phyloP scores from a whole-genome alignment of 1,284 basidiomycete species.

The Trametes sp. region DNA sequence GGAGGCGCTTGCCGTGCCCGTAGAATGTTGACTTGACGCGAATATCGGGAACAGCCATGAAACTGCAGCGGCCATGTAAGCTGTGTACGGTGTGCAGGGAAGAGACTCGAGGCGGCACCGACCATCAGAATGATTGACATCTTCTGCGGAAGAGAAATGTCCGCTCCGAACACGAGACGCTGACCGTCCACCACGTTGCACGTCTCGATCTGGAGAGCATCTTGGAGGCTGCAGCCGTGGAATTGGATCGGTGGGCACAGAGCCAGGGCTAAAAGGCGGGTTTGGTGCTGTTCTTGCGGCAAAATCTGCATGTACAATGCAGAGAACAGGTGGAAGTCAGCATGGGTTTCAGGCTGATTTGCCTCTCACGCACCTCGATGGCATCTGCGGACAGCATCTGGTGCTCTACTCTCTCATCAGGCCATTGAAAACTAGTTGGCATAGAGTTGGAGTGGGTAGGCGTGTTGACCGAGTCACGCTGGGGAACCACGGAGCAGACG shows the following conservation, averaged over 20 bases:
- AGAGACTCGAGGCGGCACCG: too few species aligned
- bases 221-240: not conserved
- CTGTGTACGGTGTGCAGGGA: too few species aligned
- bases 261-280: not conserved
- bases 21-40: not conserved
- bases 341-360: not conserved
- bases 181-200: not conserved
- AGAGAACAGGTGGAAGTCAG: not conserved
- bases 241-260: not conserved
- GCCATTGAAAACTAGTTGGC: too few species aligned
- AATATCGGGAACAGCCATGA: not conserved
- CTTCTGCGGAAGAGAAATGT: not conserved
- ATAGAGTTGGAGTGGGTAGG: too few species aligned
- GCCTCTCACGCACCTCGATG: not conserved
- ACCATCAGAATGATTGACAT: slow-evolving; percentile 3
- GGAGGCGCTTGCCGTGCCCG: not conserved
- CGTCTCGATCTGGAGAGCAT: not conserved
- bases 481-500: too few species aligned
- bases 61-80: not conserved
- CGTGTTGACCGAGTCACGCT: too few species aligned
- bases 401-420: too few species aligned
- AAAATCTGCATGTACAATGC: not conserved
- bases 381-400: too few species aligned
- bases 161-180: not conserved
- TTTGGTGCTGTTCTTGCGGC: not conserved